Conservation (phyloP, 2,329 filamentous ascomycete genomes). For the Scytalidium lignicola region DNA sequence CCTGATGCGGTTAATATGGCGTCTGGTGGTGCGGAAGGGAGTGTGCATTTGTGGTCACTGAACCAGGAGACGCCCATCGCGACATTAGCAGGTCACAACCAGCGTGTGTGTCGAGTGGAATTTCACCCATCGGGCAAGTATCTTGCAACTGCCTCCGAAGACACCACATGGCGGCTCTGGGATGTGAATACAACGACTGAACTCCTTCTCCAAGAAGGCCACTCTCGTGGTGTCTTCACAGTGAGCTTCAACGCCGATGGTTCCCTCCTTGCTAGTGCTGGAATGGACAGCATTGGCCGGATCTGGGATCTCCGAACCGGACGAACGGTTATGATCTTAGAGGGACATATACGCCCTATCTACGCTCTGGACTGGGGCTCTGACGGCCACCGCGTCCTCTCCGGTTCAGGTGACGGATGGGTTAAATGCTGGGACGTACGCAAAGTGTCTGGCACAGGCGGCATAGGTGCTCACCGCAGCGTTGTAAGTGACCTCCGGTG, state of each 20-base stretch:
- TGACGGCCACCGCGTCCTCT: slow-evolving; percentile 89
- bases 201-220: slow-evolving; percentile 84
- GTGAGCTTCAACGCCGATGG: slow-evolving; percentile 89
- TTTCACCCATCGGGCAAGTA: slow-evolving; percentile 91
- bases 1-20: slow-evolving; percentile 75
- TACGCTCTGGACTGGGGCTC: slow-evolving; percentile 88
- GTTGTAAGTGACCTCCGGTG: slow-evolving; percentile 90
- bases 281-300: slow-evolving; percentile 87
- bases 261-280: slow-evolving; percentile 84
- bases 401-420: slow-evolving; percentile 89
- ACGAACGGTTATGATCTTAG: slow-evolving; percentile 90
- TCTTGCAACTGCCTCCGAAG: slow-evolving; percentile 87
- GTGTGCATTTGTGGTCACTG: slow-evolving; percentile 86
- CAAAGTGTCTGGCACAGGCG: slow-evolving; percentile 76
- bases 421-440: slow-evolving; percentile 97
- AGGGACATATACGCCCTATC: slow-evolving; percentile 83
- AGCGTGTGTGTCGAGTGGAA: slow-evolving; percentile 84
- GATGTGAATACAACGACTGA: slow-evolving; percentile 83
- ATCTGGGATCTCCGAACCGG: slow-evolving; percentile 95
- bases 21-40: slow-evolving; percentile 82
- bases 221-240: slow-evolving; percentile 88
- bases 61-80: slow-evolving; percentile 79
- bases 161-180: slow-evolving; percentile 96
- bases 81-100: slow-evolving; percentile 76
- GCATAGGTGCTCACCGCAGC: slow-evolving; percentile 84